Evolutionary conservation across 805 yeast species (phyloP).

Genomic region (Debaryomyces hansenii): DNA sequence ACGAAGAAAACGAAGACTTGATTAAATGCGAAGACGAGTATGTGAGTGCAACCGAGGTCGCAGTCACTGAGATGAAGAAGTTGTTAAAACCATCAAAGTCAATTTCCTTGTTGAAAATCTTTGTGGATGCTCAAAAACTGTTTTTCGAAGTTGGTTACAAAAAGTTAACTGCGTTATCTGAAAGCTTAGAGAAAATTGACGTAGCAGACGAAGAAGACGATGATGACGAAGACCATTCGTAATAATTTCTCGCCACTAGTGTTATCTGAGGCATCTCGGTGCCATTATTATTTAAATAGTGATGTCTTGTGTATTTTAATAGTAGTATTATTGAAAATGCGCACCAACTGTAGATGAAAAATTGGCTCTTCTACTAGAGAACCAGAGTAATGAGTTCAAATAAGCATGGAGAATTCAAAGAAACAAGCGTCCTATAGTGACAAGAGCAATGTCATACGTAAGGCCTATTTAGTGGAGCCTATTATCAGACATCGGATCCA

Average conservation of each 20-base stretch:
- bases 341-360: neutral
- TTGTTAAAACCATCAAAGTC: slow-evolving; percentile 67
- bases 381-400: neutral
- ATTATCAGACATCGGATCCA: slow-evolving; percentile 42
- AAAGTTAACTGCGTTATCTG: slow-evolving; percentile 30
- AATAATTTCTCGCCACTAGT: no score
- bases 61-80: slow-evolving; percentile 77
- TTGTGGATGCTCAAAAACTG: slow-evolving; percentile 67
- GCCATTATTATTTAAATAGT: neutral
- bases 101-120: slow-evolving; percentile 61
- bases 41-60: slow-evolving; percentile 73
- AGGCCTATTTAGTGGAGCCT: slow-evolving; percentile 40
- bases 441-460: slow-evolving; percentile 25
- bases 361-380: neutral
- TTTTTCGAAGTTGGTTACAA: slow-evolving; percentile 39
- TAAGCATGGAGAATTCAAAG: slow-evolving; percentile 2
- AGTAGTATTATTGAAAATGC: neutral
- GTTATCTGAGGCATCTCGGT: no score
- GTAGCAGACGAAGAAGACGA: slow-evolving; percentile 38
- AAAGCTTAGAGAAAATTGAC: slow-evolving; percentile 34
- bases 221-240: slow-evolving; percentile 1
- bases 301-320: neutral
- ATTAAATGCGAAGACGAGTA: slow-evolving; percentile 72
- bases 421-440: slow-evolving; percentile 26
- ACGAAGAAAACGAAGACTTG: slow-evolving; percentile 51